phyloP scores from a whole-genome alignment of 2,329 filamentous ascomycete genomes.

The Colletotrichum theobromicola region DNA sequence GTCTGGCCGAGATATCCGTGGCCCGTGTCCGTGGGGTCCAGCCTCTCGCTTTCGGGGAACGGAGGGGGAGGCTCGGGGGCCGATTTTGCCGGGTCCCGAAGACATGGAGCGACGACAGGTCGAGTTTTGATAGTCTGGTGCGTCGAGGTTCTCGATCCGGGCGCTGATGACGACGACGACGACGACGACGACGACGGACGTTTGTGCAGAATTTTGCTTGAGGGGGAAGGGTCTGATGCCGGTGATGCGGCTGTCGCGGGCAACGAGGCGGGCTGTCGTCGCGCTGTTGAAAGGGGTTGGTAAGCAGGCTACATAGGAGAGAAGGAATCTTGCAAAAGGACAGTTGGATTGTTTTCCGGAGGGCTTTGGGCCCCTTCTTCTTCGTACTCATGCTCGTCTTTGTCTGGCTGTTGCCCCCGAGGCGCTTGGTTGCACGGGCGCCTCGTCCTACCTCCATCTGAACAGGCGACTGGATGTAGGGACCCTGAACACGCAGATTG shows the following conservation, averaged over 20 bases:
- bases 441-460: background rate
- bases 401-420: background rate
- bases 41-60: background rate
- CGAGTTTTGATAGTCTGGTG: background rate
- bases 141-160: background rate
- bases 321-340: background rate
- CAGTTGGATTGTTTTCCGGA: background rate
- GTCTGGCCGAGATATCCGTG: slow-evolving; percentile 5
- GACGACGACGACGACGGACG: background rate
- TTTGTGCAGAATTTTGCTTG: background rate
- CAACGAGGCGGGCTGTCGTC: background rate
- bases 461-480: background rate
- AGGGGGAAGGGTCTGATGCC: background rate
- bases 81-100: background rate
- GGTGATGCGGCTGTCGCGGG: background rate
- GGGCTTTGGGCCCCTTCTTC: background rate
- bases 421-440: background rate
- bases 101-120: background rate
- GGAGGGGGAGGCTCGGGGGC: background rate
- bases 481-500: background rate
- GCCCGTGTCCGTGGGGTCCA: background rate
- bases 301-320: background rate
- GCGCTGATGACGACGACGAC: background rate
- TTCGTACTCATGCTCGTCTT: background rate
- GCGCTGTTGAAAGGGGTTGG: too few relatives aligned